Base-by-base conservation (phyloP, 768 basidiomycete genomes). In the Rhodosporidiobolus odoratus region DNA sequence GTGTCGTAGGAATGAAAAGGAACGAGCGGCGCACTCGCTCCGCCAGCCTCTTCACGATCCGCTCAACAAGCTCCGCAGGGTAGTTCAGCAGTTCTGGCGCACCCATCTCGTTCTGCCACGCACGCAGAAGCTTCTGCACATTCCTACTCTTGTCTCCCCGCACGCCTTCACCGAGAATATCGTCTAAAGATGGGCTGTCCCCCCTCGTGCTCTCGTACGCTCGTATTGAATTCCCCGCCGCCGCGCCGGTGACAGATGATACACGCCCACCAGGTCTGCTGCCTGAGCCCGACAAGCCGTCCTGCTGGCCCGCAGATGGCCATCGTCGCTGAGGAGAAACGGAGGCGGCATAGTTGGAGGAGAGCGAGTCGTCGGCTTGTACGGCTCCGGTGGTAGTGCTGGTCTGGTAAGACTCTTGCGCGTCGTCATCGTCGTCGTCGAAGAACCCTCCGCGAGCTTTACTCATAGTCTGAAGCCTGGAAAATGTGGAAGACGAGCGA, bases 61-160 rank as follows among this genome's bases (percentile, higher is more conserved):
- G 50, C 32, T 66, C 65, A 30, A 76, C 69, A 19, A 75, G 65
- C 21, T 67, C 43, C 10, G 50, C 27, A 0, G 67, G 74, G 32
- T 69, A 73, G 3, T 3, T 10, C 52, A 76, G 68, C 27, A 76
- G 53, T 59, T 76, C 76, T 0, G 76, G 76, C 40, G 74, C 69
- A 41, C 59, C 66, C 41, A 72, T 43, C 68, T 76, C 76, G 60
- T 76, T 74, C 45, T 71, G 68, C 57, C 68, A 76, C 15, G 67
- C 66, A 50, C 71, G 54, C 41, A 75, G 65, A 12, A 76, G 56
- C 52, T 52, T 34, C 67, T 76, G 74, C 13, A 76, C 69, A 58
- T 75, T 65, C 21, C 68, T 47, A 52, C 71, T 53, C 71, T 64
- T 16, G 15, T 58, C 41, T 62, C 62, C 2, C 41, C 4, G 17